phyloP scores from a whole-genome alignment of 768 basidiomycete species.

The Pisolithus sp. region DNA sequence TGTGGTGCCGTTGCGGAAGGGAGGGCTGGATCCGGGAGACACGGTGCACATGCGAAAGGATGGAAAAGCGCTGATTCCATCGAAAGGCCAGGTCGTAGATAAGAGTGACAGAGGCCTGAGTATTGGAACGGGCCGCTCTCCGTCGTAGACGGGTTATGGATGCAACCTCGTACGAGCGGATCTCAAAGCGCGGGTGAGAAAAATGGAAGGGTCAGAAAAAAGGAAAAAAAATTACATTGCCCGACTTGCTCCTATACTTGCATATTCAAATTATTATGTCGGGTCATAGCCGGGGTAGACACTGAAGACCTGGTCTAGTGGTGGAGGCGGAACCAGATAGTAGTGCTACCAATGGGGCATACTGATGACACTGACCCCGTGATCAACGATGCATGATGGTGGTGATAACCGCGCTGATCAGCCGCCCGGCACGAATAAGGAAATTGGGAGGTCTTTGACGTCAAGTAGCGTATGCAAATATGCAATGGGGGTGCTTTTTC shows the following conservation, averaged over 20 bases:
- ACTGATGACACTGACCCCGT: background rate
- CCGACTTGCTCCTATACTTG: background rate
- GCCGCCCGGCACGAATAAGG: slow-evolving; percentile 5
- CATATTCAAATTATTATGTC: background rate
- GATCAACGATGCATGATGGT: slow-evolving; percentile 1
- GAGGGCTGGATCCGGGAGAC: background rate
- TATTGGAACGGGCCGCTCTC: background rate
- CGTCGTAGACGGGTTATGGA: no score
- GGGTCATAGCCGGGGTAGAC: background rate
- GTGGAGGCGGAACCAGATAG: no score
- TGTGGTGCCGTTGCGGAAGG: background rate
- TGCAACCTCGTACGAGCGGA: no score
- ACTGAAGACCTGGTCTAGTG: background rate
- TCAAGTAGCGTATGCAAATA: background rate
- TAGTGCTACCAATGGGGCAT: no score
- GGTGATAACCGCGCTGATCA: slow-evolving; percentile 17
- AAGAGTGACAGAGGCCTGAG: background rate
- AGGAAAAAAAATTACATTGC: background rate
- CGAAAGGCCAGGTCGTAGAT: background rate
- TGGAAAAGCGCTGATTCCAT: background rate
- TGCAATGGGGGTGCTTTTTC: background rate
- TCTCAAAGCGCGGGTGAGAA: background rate
- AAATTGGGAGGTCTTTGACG: slow-evolving; percentile 5
- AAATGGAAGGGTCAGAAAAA: background rate
- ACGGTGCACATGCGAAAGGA: background rate